phyloP scores from a whole-genome alignment of 371 early-diverging fungal species.

The Lichtheimia ramosa region DNA sequence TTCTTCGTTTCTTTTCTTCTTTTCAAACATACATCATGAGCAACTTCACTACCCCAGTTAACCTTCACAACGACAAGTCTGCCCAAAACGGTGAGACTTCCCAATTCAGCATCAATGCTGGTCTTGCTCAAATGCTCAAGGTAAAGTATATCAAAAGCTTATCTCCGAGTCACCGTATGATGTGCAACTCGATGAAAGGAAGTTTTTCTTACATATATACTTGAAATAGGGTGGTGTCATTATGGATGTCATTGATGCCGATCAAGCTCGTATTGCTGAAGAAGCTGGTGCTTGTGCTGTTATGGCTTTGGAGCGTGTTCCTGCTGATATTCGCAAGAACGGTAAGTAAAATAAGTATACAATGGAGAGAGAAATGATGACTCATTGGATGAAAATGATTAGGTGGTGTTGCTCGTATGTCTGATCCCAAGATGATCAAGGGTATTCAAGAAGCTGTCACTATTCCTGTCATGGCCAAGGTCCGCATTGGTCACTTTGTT shows the following conservation, averaged over 20 bases:
- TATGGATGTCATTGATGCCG: conserved; percentile 97
- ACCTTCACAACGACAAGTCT: conserved; percentile 58
- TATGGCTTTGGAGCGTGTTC: conserved; percentile 98
- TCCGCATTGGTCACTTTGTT: conserved; percentile 98
- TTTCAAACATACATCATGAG: conserved; percentile 8
- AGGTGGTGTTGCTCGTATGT: conserved; percentile 98
- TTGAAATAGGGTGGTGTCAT: conserved; percentile 89
- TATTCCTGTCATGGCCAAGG: conserved; percentile 99
- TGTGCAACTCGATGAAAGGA: no score
- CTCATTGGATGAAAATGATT: background rate
- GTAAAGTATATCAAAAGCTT: conserved; percentile 43
- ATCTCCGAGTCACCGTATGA: background rate
- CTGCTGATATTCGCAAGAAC: conserved; percentile 97
- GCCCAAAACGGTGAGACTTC: conserved; percentile 38
- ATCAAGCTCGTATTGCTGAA: conserved; percentile 97
- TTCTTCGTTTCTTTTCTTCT: conserved; percentile 11
- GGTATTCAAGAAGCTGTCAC: conserved; percentile 94
- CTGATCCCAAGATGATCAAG: conserved; percentile 96
- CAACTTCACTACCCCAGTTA: conserved; percentile 64
- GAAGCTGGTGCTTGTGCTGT: conserved; percentile 98
- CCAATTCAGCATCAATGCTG: conserved; percentile 83
- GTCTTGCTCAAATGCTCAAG: conserved; percentile 97
- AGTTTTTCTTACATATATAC: conserved; percentile 1
- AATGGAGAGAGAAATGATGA: background rate
- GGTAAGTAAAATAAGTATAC: conserved; percentile 52